These are phyloP conservation scores for Claviceps sp. DNA, from an alignment of 2,329 filamentous ascomycete genomes.

Conservation along the genomic window DNA sequence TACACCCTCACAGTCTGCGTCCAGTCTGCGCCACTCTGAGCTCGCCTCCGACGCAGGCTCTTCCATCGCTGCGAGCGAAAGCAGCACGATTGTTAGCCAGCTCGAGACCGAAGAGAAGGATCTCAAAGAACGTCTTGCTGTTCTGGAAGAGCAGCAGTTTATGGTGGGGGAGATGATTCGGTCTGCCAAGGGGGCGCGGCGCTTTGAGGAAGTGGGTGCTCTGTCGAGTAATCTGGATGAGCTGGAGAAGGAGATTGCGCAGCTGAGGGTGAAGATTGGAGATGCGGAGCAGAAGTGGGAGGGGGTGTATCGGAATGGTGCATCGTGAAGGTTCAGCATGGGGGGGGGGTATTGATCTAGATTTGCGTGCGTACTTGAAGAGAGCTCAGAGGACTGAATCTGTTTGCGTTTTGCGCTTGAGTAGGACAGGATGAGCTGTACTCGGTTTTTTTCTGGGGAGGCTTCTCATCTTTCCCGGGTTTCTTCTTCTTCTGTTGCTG, in stretches of 20 bases:
- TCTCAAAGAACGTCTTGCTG: conserved; percentile 63
- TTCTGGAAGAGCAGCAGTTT: conserved; percentile 84
- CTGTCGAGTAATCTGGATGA: conserved; percentile 72
- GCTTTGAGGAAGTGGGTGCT: conserved; percentile 78
- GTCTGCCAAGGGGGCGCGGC: conserved; percentile 58
- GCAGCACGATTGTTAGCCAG: conserved; percentile 39
- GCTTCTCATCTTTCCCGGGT: too few species aligned
- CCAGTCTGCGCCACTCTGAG: conserved; percentile 33
- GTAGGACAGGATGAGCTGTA: too few species aligned
- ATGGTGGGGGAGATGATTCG: conserved; percentile 78
- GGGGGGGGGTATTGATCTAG: too few species aligned
- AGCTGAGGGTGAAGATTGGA: conserved; percentile 48
- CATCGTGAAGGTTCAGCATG: background rate
- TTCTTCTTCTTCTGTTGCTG: background rate
- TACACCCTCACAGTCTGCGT: conserved; percentile 23
- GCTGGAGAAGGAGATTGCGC: conserved; percentile 63
- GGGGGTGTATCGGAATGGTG: conserved; percentile 30
- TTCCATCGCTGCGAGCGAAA: conserved; percentile 30
- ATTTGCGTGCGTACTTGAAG: too few species aligned
- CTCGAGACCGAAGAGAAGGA: conserved; percentile 77
- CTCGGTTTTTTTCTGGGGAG: too few species aligned
- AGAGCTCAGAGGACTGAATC: too few species aligned
- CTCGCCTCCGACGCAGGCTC: conserved; percentile 33
- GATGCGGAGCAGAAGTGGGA: conserved; percentile 50
- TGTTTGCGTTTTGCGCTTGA: too few species aligned